A percentile compares a stretch with the other conserved stretches of the same genome.
These are phyloP conservation scores for Ustulina deusta DNA, from an alignment of 2,329 filamentous ascomycete genomes.

Conservation along the genomic window DNA sequence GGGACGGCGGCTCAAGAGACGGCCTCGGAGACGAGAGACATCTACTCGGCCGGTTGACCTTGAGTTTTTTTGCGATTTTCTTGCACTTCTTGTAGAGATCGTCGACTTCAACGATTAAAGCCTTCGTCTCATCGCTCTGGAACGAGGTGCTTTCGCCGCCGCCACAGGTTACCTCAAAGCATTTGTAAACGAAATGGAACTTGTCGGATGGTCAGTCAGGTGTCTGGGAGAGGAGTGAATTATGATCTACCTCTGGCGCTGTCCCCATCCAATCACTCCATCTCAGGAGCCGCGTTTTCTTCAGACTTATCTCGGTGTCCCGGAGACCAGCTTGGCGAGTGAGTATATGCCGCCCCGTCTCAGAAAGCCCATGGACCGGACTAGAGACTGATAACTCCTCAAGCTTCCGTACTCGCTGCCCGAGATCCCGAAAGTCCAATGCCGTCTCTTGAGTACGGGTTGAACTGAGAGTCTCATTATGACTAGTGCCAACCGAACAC, in stretches of 20 bases:
- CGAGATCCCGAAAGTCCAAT: constrained; percentile 38
- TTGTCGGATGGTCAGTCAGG: constrained; percentile 37
- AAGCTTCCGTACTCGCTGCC: constrained; percentile 40
- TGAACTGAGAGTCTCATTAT: constrained; percentile 10
- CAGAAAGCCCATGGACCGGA: constrained; percentile 34
- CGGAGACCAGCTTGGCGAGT: constrained; percentile 41
- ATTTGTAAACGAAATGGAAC: constrained; percentile 49
- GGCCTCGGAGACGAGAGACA: constrained; percentile 42
- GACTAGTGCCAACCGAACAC: neutral
- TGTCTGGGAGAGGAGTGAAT: neutral
- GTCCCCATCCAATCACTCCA: constrained; percentile 52
- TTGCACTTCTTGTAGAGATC: constrained; percentile 53
- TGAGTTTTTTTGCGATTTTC: constrained; percentile 49
- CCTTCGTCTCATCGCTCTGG: constrained; percentile 43
- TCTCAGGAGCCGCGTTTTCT: constrained; percentile 53
- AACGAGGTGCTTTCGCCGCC: constrained; percentile 36
- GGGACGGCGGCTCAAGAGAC: constrained; percentile 46
- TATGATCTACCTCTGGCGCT: constrained; percentile 49
- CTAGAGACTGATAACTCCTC: constrained; percentile 40
- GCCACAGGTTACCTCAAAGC: constrained; percentile 46
- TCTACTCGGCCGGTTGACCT: constrained; percentile 52
- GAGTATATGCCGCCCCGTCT: constrained; percentile 44
- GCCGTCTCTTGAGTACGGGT: constrained; percentile 24
- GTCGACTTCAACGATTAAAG: constrained; percentile 46
- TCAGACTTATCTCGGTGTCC: constrained; percentile 49